phyloP scores from a whole-genome alignment of 768 basidiomycete species.

The Kwoniella sp. region DNA sequence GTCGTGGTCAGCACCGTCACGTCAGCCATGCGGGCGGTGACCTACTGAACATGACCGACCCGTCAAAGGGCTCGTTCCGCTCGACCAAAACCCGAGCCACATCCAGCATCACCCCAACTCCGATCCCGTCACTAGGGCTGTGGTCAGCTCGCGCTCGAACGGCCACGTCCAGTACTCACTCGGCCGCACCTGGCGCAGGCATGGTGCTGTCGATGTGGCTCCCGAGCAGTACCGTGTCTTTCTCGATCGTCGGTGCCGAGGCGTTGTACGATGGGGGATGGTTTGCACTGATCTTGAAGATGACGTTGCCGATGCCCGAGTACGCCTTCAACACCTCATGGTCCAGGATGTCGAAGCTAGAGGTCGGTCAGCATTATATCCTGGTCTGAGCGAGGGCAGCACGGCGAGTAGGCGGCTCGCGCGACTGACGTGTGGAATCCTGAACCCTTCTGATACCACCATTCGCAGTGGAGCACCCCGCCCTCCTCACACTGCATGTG shows the following conservation, averaged over 20 bases:
- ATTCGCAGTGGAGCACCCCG: slow-evolving; percentile 77
- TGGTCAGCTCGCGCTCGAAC: not conserved
- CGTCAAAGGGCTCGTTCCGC: slow-evolving; percentile 65
- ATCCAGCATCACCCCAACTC: slow-evolving; percentile 89
- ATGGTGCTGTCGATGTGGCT: slow-evolving; percentile 85
- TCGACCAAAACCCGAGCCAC: slow-evolving; percentile 69
- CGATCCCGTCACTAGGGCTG: slow-evolving; percentile 68
- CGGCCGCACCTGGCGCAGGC: slow-evolving; percentile 63
- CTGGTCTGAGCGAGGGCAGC: slow-evolving; percentile 3
- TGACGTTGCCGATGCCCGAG: slow-evolving; percentile 77
- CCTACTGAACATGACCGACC: slow-evolving; percentile 78
- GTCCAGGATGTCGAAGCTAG: slow-evolving; percentile 87
- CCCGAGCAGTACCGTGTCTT: slow-evolving; percentile 79
- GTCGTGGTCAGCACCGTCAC: not conserved
- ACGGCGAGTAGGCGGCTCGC: not conserved
- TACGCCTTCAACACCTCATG: slow-evolving; percentile 77
- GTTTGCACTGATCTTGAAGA: slow-evolving; percentile 68
- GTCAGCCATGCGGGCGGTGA: slow-evolving; percentile 14
- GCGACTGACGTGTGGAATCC: slow-evolving; percentile 73
- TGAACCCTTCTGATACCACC: slow-evolving; percentile 83
- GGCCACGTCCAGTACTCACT: no score
- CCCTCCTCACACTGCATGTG: slow-evolving; percentile 62
- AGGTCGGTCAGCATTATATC: not conserved
- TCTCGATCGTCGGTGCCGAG: slow-evolving; percentile 62
- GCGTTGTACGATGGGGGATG: slow-evolving; percentile 52